A percentile compares a stretch with the other conserved stretches of the same genome.
Evolutionary conservation across 2,329 filamentous ascomycete genomes (phyloP).

Genomic region (Metarhizium robertsii): DNA sequence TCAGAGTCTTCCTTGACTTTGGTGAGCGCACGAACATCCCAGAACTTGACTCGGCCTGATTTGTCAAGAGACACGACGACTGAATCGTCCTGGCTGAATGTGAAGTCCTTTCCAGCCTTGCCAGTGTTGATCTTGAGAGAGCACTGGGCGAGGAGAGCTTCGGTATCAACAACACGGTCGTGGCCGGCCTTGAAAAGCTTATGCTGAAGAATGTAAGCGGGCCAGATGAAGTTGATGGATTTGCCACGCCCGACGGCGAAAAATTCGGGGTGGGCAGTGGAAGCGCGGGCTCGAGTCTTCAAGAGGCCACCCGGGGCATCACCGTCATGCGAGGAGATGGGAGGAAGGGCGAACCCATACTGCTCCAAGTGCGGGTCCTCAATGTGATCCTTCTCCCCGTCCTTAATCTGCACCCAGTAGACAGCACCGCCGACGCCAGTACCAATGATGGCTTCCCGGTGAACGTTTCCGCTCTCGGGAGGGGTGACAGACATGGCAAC

Average conservation of each 20-base stretch:
- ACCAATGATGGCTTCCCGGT: slow-evolving; percentile 76
- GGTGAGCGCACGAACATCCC: slow-evolving; percentile 81
- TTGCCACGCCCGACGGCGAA: slow-evolving; percentile 95
- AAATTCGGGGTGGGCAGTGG: slow-evolving; percentile 80
- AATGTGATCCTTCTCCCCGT: slow-evolving; percentile 68
- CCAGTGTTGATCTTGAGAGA: slow-evolving; percentile 91
- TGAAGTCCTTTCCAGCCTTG: slow-evolving; percentile 97
- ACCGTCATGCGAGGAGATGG: slow-evolving; percentile 75
- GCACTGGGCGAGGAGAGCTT: slow-evolving; percentile 77
- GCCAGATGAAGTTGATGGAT: slow-evolving; percentile 84
- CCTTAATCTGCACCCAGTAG: slow-evolving; percentile 84
- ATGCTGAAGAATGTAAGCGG: slow-evolving; percentile 52
- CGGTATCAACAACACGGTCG: slow-evolving; percentile 70
- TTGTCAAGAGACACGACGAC: slow-evolving; percentile 95
- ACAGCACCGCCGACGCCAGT: slow-evolving; percentile 92
- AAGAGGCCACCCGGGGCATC: slow-evolving; percentile 86
- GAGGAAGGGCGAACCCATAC: slow-evolving; percentile 82
- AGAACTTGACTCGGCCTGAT: slow-evolving; percentile 92
- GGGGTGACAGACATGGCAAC: slow-evolving; percentile 70
- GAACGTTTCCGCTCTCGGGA: slow-evolving; percentile 42
- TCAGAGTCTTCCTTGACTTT: slow-evolving; percentile 42
- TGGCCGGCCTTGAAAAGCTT: slow-evolving; percentile 54
- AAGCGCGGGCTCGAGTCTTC: slow-evolving; percentile 90
- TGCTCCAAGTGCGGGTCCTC: slow-evolving; percentile 72
- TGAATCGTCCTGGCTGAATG: slow-evolving; percentile 92